Conservation (phyloP, 306 rosid genomes). For the Ochetophila trinervis region DNA sequence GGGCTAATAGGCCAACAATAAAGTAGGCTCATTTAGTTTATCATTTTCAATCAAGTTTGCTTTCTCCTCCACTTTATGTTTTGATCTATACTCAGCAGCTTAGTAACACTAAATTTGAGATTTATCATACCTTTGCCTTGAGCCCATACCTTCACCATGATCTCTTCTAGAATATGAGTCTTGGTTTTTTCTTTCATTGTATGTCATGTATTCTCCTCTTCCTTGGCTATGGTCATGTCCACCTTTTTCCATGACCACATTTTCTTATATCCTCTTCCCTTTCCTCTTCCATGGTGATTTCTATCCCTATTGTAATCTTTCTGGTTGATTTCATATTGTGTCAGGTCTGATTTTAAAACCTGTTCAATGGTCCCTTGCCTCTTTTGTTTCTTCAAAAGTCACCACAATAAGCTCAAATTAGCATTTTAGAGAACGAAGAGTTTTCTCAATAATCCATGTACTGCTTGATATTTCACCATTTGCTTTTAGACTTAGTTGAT, state of each 20-base stretch:
- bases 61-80: background rate
- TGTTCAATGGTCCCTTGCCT: background rate
- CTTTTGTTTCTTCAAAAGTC: background rate
- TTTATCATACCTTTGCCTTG: background rate
- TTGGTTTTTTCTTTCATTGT: background rate
- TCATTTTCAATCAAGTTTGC: background rate
- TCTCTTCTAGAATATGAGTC: background rate
- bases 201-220: background rate
- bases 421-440: background rate
- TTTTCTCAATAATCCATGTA: background rate
- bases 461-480: background rate
- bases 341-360: background rate
- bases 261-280: too few relatives aligned
- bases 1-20: too few relatives aligned
- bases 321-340: too few relatives aligned
- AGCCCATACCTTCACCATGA: background rate
- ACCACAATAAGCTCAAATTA: slow-evolving; percentile 1
- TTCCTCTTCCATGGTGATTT: background rate
- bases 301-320: background rate
- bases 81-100: background rate
- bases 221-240: background rate
- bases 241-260: background rate
- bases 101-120: slow-evolving; percentile 2
- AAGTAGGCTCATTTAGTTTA: too few relatives aligned
- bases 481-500: background rate